Evolutionary conservation across 805 yeast species (phyloP).

Genomic region (Wickerhamomyces kurtzmanii): DNA sequence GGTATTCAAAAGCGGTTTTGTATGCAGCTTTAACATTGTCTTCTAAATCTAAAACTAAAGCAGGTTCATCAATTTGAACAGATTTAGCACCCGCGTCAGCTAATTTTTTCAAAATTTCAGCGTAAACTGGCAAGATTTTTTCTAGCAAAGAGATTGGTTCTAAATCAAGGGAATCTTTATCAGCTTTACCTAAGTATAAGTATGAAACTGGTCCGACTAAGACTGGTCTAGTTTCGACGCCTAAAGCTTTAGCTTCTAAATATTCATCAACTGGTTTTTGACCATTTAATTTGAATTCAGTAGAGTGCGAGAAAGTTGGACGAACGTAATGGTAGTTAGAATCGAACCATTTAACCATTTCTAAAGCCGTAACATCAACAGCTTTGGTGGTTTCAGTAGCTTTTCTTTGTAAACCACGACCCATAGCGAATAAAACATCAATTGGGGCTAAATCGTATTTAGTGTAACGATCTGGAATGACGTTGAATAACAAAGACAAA

Average conservation of each 20-base stretch:
- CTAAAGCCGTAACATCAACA: conserved; percentile 96
- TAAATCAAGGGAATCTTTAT: conserved; percentile 92
- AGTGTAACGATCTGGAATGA: conserved; percentile 93
- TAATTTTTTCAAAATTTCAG: conserved; percentile 78
- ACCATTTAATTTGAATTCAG: conserved; percentile 93
- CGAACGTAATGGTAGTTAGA: conserved; percentile 99
- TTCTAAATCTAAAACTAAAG: conserved; percentile 88
- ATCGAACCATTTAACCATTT: conserved; percentile 99
- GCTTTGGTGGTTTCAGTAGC: conserved; percentile 81
- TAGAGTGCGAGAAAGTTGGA: conserved; percentile 95
- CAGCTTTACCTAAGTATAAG: conserved; percentile 94
- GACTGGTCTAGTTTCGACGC: conserved; percentile 96
- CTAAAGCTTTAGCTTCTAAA: conserved; percentile 95
- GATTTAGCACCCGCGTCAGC: conserved; percentile 90
- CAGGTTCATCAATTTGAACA: conserved; percentile 97
- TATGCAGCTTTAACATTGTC: conserved; percentile 74
- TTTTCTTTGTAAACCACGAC: conserved; percentile 98
- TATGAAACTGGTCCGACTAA: conserved; percentile 93
- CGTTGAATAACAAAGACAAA: conserved; percentile 86
- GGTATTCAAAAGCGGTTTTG: conserved; percentile 77
- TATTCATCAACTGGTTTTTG: conserved; percentile 95
- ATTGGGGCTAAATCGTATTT: conserved; percentile 81
- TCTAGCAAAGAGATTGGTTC: conserved; percentile 86
- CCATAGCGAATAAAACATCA: conserved; percentile 97
- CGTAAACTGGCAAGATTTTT: conserved; percentile 89